These are phyloP conservation scores for Cnidoscolus chayamansa DNA, from an alignment of 441 rosid species.

Conservation along the genomic window DNA sequence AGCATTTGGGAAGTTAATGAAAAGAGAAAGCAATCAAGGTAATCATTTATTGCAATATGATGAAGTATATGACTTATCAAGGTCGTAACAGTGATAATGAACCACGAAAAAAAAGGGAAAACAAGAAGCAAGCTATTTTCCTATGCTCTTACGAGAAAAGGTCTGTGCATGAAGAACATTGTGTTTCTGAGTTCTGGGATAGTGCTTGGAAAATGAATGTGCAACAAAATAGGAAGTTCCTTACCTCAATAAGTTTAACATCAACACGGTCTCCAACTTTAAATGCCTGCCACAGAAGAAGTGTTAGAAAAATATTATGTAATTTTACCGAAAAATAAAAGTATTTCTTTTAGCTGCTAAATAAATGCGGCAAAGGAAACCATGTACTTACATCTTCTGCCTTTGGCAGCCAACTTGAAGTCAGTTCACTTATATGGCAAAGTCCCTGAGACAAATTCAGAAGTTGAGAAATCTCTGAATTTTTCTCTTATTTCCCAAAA, in stretches of 20 bases:
- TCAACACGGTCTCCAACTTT: conserved; percentile 92
- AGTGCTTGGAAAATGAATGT: background rate
- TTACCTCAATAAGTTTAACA: conserved; percentile 94
- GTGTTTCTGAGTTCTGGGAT: background rate
- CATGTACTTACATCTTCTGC: conserved; percentile 85
- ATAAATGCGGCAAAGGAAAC: background rate
- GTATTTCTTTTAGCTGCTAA: background rate
- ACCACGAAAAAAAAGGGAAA: background rate
- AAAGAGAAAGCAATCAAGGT: background rate
- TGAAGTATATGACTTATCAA: background rate
- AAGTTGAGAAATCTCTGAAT: conserved; percentile 4
- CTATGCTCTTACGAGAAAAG: background rate
- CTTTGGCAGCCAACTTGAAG: conserved; percentile 79
- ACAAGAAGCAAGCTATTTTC: background rate
- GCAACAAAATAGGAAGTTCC: conserved; percentile 19
- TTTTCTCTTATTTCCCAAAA: background rate
- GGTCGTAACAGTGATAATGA: background rate
- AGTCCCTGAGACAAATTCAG: conserved; percentile 64
- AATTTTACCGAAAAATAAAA: background rate
- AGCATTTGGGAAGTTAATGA: background rate
- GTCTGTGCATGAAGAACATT: background rate
- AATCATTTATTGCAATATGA: background rate
- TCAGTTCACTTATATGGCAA: conserved; percentile 97
- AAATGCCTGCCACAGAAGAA: conserved; percentile 49
- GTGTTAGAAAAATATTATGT: conserved; percentile 12